Evolutionary conservation across 371 early-diverging fungal species (phyloP).

Genomic region (Syncephalastrum sp.): DNA sequence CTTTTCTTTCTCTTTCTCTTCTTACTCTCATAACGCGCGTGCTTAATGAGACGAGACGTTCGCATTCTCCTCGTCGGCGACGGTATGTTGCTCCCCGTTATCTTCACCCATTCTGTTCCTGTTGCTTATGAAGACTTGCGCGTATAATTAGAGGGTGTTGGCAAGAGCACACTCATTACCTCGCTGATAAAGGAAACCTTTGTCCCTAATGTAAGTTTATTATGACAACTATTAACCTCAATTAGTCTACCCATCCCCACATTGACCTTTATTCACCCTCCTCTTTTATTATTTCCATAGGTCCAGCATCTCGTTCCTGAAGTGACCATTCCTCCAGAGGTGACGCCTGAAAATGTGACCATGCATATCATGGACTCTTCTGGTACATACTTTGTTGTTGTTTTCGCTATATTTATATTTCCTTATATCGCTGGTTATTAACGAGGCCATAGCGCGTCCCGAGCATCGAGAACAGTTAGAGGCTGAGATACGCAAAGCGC

Average conservation of each 20-base stretch:
- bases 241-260: not conserved
- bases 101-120: not conserved
- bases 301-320: slow-evolving; percentile 96
- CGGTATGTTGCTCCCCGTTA: slow-evolving; percentile 54
- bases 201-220: slow-evolving; percentile 78
- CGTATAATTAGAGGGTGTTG: slow-evolving; percentile 74
- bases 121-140: not conserved
- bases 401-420: not conserved
- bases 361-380: slow-evolving; percentile 97
- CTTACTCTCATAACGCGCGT: not conserved
- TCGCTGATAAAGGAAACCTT: slow-evolving; percentile 94
- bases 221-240: not conserved
- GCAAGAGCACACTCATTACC: slow-evolving; percentile 95
- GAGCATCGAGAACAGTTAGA: slow-evolving; percentile 88
- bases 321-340: slow-evolving; percentile 97
- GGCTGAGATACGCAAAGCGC: slow-evolving; percentile 89
- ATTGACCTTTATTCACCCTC: slow-evolving; percentile 1
- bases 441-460: slow-evolving; percentile 59
- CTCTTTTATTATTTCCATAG: slow-evolving; percentile 42
- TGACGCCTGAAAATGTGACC: slow-evolving; percentile 94
- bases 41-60: slow-evolving; percentile 83
- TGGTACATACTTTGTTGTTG: slow-evolving; percentile 35
- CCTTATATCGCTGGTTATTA: not conserved
- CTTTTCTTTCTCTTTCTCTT: slow-evolving; percentile 1
- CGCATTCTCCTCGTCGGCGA: slow-evolving; percentile 90